Evolutionary conservation across 2,329 filamentous ascomycete genomes (phyloP), one percentile per base, ranked within the genome.

Genomic region (Xylariaceae sp.): DNA sequence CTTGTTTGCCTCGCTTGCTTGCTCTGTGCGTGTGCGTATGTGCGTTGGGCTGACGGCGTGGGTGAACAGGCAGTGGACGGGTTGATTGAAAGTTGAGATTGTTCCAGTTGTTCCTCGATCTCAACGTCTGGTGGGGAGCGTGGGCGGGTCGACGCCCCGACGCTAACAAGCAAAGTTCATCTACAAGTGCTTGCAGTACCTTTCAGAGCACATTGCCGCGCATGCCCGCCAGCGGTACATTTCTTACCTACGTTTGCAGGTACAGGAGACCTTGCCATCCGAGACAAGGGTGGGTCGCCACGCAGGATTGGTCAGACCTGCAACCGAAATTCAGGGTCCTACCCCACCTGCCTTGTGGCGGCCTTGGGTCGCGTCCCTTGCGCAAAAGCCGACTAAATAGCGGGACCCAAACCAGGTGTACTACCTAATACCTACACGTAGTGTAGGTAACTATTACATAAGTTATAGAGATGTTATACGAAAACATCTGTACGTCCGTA

Each of bases 71-170:
- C 26, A 36, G 43, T 30, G 43, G 41, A n/a, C 26, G 4, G 19
- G 18, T 8, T 4, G 48, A 45, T 15, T 13, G 21, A 42, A 53
- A 46, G 42, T 47, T 41, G 42, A 56, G 52, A 59, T 59, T 47
- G 42, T 34, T 39, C 37, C 53, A 59, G 49, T 54, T 43, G 48
- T 51, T 34, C 50, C 55, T 56, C 61, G 62, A 64, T 64, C 61
- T 36, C 55, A 30, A 48, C 47, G 50, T n/a, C 40, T 18, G 29
- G 51, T 58, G 53, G 56, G 45, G 49, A 39, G 32, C 43, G 36
- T 43, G 42, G 59, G 41, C 51, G 49, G 60, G 61, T 63, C 62
- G 62, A 54, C 53, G 21, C 21, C 61, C 48, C 50, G 43, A 55
- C 56, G 55, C 53, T 59, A 41, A 49, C 4, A 8, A 61, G 40